These are phyloP conservation scores for Cladorrhinum sp. DNA, from an alignment of 2,329 filamentous ascomycete genomes.

Conservation along the genomic window DNA sequence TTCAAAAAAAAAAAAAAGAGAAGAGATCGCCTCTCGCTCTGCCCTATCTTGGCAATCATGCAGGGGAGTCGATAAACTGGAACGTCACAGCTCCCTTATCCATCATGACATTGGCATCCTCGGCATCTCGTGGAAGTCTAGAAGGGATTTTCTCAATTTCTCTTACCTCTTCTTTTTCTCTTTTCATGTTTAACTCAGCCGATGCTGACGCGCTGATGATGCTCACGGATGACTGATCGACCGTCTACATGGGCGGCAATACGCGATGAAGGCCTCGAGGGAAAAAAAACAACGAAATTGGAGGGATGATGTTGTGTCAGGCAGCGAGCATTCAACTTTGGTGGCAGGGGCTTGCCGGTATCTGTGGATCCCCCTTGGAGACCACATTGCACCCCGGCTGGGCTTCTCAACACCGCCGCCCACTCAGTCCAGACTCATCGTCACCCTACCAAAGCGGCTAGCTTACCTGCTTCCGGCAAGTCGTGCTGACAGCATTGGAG, in stretches of 20 bases:
- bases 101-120: not conserved
- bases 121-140: too few relatives aligned
- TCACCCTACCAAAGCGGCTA: not conserved
- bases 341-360: not conserved
- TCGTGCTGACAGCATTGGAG: not conserved
- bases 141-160: too few relatives aligned
- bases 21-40: not conserved
- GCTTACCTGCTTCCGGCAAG: not conserved
- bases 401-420: not conserved
- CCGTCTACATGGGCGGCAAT: too few relatives aligned
- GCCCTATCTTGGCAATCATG: not conserved
- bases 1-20: not conserved
- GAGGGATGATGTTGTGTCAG: not conserved
- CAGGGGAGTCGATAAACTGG: not conserved
- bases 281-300: not conserved
- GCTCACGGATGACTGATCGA: too few relatives aligned
- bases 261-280: too few relatives aligned
- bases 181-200: too few relatives aligned
- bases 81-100: not conserved
- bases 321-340: not conserved
- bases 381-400: not conserved
- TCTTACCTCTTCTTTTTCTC: not conserved
- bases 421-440: not conserved
- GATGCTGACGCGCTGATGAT: too few relatives aligned
- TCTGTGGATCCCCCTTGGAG: not conserved